phyloP scores from a whole-genome alignment of 2,329 filamentous ascomycete species.

The Trichophyton mentagrophytes region DNA sequence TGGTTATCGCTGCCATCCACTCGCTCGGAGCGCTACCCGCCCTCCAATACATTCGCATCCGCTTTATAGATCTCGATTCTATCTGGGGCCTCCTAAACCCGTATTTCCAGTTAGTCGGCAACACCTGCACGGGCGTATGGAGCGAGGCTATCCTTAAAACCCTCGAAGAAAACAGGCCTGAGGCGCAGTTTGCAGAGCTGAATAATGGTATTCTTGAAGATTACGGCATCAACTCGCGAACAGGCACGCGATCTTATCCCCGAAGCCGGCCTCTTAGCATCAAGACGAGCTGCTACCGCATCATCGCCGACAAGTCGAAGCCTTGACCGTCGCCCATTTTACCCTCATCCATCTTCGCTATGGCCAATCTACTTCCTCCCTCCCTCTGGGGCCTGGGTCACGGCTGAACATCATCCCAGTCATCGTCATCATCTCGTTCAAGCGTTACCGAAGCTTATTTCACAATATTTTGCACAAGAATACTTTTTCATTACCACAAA shows the following conservation, averaged over 20 bases:
- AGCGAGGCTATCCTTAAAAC: slow-evolving; percentile 53
- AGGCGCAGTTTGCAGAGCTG: slow-evolving; percentile 48
- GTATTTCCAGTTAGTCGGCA: slow-evolving; percentile 52
- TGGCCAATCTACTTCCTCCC: no score
- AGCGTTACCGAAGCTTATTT: neutral
- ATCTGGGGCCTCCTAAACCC: slow-evolving; percentile 59
- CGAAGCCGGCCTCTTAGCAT: slow-evolving; percentile 29
- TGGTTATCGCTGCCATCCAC: slow-evolving; percentile 52
- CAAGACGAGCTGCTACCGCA: slow-evolving; percentile 28
- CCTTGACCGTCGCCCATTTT: slow-evolving; percentile 8
- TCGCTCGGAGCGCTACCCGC: slow-evolving; percentile 46
- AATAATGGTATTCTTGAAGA: slow-evolving; percentile 47
- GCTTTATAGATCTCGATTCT: slow-evolving; percentile 64
- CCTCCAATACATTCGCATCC: slow-evolving; percentile 55
- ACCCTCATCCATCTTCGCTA: no score
- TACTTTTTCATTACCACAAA: neutral
- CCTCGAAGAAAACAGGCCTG: slow-evolving; percentile 47
- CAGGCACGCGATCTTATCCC: slow-evolving; percentile 26
- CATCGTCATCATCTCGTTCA: neutral
- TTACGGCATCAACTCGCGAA: slow-evolving; percentile 21
- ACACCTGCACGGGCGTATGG: slow-evolving; percentile 57
- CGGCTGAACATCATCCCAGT: neutral
- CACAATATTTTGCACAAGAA: neutral
- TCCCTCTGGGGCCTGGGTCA: no score
- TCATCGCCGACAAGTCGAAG: slow-evolving; percentile 30